A percentile compares a stretch with the other conserved stretches of the same genome.
These are phyloP conservation scores for Sclerotinia subarctica DNA, from an alignment of 2,329 filamentous ascomycete genomes.

Conservation along the genomic window DNA sequence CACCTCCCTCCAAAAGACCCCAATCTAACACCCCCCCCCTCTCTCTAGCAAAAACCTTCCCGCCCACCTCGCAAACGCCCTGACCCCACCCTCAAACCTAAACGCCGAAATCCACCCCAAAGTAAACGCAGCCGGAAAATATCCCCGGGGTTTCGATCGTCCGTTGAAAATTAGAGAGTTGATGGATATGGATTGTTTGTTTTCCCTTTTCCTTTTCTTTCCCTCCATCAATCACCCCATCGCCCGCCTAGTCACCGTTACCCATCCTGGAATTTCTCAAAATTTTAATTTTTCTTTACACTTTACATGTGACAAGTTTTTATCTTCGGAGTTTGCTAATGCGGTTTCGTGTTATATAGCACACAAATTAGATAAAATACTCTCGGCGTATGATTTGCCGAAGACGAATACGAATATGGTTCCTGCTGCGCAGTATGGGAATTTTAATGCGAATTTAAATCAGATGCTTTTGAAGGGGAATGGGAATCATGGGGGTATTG, in stretches of 20 bases:
- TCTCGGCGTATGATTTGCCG: neutral
- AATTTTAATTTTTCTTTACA: no score
- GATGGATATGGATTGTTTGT: neutral
- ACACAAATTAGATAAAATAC: neutral
- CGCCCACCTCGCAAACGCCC: neutral
- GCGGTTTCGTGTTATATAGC: neutral
- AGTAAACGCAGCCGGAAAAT: neutral
- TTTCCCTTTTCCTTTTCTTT: neutral
- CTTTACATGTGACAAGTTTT: no score
- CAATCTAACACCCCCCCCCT: neutral
- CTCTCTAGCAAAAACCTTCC: neutral
- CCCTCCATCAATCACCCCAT: no score
- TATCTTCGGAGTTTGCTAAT: no score
- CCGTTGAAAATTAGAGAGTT: neutral
- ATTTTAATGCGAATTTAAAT: no score
- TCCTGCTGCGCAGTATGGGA: no score
- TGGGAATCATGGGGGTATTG: no score
- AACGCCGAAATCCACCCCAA: constrained; percentile 1
- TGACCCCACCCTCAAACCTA: neutral
- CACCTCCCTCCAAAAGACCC: no score
- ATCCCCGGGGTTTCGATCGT: neutral
- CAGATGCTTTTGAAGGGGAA: no score
- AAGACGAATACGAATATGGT: no score
- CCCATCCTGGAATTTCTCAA: no score
- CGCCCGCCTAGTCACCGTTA: no score